phyloP scores from a whole-genome alignment of 768 basidiomycete species.

The Auriscalpium microsporum region DNA sequence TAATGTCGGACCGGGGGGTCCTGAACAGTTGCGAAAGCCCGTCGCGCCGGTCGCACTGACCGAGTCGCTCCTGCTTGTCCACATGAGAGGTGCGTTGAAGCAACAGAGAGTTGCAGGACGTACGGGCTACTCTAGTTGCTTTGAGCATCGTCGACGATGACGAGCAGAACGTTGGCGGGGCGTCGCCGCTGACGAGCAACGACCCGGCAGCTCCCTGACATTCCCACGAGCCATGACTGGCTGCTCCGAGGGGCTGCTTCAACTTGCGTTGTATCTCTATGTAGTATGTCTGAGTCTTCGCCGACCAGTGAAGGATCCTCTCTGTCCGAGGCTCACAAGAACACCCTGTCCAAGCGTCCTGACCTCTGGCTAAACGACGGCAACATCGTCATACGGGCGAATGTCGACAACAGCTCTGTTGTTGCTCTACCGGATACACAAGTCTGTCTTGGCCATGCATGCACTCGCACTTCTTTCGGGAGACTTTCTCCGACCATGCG shows the following conservation, averaged over 20 bases:
- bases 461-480: slow-evolving; percentile 9
- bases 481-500: slow-evolving; percentile 6
- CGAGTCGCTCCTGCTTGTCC: no score
- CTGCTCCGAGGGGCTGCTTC: no score
- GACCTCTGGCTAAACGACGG: slow-evolving; percentile 14
- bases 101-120: neutral
- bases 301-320: no score
- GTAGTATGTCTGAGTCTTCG: no score
- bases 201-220: no score
- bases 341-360: neutral
- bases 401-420: neutral
- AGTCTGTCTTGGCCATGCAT: slow-evolving; percentile 6
- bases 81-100: neutral
- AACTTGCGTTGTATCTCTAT: no score
- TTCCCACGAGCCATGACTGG: no score
- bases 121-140: neutral
- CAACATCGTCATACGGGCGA: slow-evolving; percentile 10
- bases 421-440: slow-evolving; percentile 12
- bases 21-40: slow-evolving; percentile 61
- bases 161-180: neutral
- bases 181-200: neutral
- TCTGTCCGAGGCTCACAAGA: no score
- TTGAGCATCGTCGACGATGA: neutral
- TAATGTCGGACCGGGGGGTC: slow-evolving; percentile 86
- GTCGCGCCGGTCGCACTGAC: neutral